A percentile compares a stretch with the other conserved stretches of the same genome.
phyloP scores from a whole-genome alignment of 306 rosid genomes.

The Sicyos edulis region DNA sequence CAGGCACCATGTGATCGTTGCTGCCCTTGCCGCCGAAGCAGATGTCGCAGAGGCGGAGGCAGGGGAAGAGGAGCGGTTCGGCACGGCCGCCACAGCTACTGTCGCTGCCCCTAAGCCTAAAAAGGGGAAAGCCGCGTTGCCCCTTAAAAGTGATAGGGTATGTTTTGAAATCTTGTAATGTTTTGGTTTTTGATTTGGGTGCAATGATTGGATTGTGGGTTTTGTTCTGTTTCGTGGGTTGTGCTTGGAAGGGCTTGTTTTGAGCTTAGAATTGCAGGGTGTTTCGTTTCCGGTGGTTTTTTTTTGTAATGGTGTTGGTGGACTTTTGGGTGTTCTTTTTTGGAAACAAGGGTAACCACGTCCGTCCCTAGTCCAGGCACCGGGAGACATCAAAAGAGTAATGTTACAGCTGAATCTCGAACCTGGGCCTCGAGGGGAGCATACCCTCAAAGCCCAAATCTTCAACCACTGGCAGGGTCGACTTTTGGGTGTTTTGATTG shows the following conservation, averaged over 20 bases:
- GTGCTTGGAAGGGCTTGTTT: no score
- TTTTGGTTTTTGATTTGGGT: neutral
- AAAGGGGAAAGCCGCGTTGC: slow-evolving; percentile 88
- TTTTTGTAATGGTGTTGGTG: neutral
- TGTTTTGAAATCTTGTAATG: slow-evolving; percentile 5
- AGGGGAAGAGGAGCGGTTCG: slow-evolving; percentile 25
- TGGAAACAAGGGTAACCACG: no score
- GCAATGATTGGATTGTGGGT: slow-evolving; percentile 12
- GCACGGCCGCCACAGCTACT: slow-evolving; percentile 19
- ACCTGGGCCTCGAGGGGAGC: no score
- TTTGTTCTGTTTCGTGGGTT: no score
- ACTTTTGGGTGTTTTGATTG: no score
- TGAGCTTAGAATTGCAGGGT: neutral
- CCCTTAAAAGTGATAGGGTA: slow-evolving; percentile 85
- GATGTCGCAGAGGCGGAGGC: slow-evolving; percentile 26
- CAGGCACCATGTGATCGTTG: slow-evolving; percentile 28
- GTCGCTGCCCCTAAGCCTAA: slow-evolving; percentile 48
- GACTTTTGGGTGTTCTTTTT: neutral
- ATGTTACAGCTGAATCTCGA: no score
- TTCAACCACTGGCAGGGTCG: no score
- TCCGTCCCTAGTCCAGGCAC: no score
- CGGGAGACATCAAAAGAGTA: no score
- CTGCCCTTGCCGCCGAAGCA: slow-evolving; percentile 53
- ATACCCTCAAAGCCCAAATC: no score
- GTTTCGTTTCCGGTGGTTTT: neutral